Evolutionary conservation across 2,329 filamentous ascomycete genomes (phyloP), one percentile per base, ranked within the genome.

Genomic region (Tolypocladium nubicola): DNA sequence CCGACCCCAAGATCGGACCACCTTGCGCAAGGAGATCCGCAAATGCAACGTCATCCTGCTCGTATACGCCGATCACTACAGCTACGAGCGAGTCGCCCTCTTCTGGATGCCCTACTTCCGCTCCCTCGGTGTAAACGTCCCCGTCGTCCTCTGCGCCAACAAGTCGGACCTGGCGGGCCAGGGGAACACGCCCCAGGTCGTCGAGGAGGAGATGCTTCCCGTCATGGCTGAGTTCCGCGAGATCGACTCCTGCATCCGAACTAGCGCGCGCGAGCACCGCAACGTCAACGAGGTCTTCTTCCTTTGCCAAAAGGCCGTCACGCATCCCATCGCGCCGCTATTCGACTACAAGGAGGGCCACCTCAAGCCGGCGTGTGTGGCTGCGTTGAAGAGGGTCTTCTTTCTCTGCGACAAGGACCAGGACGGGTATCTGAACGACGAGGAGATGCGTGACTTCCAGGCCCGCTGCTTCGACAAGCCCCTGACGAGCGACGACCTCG

Each of bases 41-140:
- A 97, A 97, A 72, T 94, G 88, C 67, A 99, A 97, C 70, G 93
- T 97, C 63, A 97, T 99, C 62, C 80, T 97, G 21, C 84, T 99
- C 49, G 92, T 99, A 56, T 99, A 99, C 73, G 92, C 92, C 63
- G 94, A 99, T 71, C 93, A 97, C 74, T 99, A 99, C 77, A 97
- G 92, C 79, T 99, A 97, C 76, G 94, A 99, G 71, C 82, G 94
- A 41, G 92, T 99, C 4, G 94, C 93, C 4, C 79, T 99, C 52
- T 99, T 97, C 73, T 99, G 94, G 94, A 88, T 99, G 83, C 94
- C 94, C 13, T 95, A 97, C 73, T 97, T 99, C 69, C 88, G 94
- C 60, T 96, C 92, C 4, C 82, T 99, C 43, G 94, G 94, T n/a
- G 94, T 99, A 69, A 99, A 99, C 70, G 91, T 99, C 26, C 94